Base-by-base conservation (phyloP, 257 asterid genomes). In the Oldenlandia corymbosa region DNA sequence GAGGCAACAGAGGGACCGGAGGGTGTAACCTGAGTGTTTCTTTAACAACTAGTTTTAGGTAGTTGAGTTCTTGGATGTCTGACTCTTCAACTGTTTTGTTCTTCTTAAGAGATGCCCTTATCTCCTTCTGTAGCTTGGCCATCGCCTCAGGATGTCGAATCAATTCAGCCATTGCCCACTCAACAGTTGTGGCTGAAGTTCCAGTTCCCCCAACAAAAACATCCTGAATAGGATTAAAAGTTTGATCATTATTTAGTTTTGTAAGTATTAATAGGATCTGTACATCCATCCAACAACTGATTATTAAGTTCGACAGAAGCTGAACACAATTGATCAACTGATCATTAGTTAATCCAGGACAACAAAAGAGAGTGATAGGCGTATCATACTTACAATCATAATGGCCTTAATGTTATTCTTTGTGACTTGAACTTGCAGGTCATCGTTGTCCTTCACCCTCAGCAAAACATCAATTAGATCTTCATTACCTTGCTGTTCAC, bases 101-200 rank as follows among this genome's bases (percentile, higher is more conserved):
- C 13, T 56, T 69, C 20, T 20, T 60, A 13, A 71, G 41, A 10
- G 62, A 46, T 21, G 52, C 9, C 23, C 81, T 53, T 2, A 68
- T 62, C 62, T 76, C 75, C 4, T 10, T 28, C 17, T 76, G 77
- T 63, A 65, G 71, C 56, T 64, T 71, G 20, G 60, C 64, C 77
- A 76, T 76, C 26, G 63, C 65, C 2, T 47, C 2, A 0, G 76
- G 76, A 21, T 67, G 55, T 58, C 34, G 71, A 54, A 75, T 51
- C 37, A 75, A 26, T 36, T 75, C 80, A 5, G 77, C 49, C 49
- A 67, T 30, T 1, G 77, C 65, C 79, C 76, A 75, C 7, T 66
- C 73, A 2, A 50, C 27, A 2, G 63, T 14, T 12, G 73, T 10
- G 11, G 76, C 42, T 20, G 73, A 55, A 20, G 73, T 70, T 31